A percentile compares a stretch with the other conserved stretches of the same genome.
Evolutionary conservation across 257 asterid species (phyloP).

Genomic region (Nicotiana tomentosiformis): DNA sequence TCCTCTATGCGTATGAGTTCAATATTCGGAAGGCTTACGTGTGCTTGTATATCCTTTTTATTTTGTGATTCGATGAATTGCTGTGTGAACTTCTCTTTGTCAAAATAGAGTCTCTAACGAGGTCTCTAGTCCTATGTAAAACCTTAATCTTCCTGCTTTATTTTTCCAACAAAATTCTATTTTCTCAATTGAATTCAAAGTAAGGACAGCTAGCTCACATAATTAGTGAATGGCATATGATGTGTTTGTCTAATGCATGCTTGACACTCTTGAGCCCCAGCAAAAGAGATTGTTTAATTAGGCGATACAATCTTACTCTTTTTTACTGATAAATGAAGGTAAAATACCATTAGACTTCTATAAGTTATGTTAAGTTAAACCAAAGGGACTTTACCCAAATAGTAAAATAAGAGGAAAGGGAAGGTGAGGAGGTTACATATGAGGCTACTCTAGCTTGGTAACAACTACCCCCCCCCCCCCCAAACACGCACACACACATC

Average conservation of each 20-base stretch:
- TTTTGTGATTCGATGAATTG: not conserved
- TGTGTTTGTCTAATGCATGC: not conserved
- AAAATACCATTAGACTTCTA: not conserved
- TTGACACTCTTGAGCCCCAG: not conserved
- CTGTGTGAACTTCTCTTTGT: not conserved
- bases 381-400: not conserved
- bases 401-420: not conserved
- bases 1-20: not conserved
- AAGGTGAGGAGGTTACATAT: not conserved
- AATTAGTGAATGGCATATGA: not conserved
- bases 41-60: not conserved
- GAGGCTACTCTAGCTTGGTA: not conserved
- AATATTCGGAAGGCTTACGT: not conserved
- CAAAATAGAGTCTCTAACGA: not conserved
- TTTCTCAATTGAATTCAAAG: not conserved
- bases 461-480: not conserved
- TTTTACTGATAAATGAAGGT: not conserved
- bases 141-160: not conserved
- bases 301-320: constrained; percentile 1
- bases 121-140: not conserved
- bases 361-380: not conserved
- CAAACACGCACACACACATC: not conserved
- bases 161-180: not conserved
- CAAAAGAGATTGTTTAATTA: not conserved
- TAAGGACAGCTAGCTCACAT: not conserved